Percentiles rank a stretch among this genome's conserved stretches.
Evolutionary conservation across 306 rosid species (phyloP).

Genomic region (Vigna hirtella): DNA sequence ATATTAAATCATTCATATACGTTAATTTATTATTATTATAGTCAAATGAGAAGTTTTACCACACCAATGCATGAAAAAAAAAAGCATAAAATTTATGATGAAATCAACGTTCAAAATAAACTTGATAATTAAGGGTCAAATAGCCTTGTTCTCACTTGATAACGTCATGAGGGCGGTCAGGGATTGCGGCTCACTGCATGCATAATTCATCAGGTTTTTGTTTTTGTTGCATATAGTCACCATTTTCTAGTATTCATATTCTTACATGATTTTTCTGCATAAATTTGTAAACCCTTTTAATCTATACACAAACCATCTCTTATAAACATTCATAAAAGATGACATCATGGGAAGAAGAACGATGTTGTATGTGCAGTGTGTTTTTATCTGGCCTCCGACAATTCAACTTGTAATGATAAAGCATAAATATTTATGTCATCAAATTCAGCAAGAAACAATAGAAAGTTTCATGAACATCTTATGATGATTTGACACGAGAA

Average conservation of each 20-base stretch:
- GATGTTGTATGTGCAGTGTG: not conserved
- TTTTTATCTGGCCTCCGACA: not conserved
- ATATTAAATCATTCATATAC: too few species aligned
- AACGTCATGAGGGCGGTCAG: constrained; percentile 9
- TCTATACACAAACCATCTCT: too few species aligned
- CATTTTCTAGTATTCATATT: not conserved
- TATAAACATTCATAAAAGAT: too few species aligned
- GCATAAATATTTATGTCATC: constrained; percentile 2
- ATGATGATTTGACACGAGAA: constrained; percentile 18
- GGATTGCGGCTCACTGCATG: not conserved
- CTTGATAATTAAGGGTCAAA: constrained; percentile 5
- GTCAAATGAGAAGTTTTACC: too few species aligned
- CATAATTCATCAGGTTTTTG: not conserved
- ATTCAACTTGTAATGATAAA: not conserved
- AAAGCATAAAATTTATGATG: not conserved
- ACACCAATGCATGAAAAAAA: too few species aligned
- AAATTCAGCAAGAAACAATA: constrained; percentile 17
- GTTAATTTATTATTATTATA: too few species aligned
- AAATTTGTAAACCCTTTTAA: not conserved
- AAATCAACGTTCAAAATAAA: not conserved
- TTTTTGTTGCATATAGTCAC: not conserved
- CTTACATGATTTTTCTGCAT: not conserved
- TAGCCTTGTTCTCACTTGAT: not conserved
- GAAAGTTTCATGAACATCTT: not conserved
- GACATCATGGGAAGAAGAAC: not conserved